Percentiles rank a stretch among this genome's conserved stretches.
Conservation (phyloP, 2,329 filamentous ascomycete genomes). For the Raffaelea deltoideospora region DNA sequence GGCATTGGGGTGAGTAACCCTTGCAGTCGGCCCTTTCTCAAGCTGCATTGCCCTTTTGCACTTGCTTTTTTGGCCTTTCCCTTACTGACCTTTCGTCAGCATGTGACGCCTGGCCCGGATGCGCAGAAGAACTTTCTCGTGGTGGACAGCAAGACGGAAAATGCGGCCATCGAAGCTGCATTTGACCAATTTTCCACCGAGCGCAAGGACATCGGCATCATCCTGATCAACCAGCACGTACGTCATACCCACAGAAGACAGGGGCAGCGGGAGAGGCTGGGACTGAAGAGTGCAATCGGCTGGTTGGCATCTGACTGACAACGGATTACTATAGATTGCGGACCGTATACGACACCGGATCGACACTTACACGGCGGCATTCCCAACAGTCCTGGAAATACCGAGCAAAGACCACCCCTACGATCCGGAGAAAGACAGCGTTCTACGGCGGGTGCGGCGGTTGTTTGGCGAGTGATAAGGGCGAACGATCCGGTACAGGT, state of each 20-base stretch:
- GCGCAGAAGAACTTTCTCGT: slow-evolving; percentile 96
- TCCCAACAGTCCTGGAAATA: slow-evolving; percentile 92
- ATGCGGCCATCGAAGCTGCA: slow-evolving; percentile 68
- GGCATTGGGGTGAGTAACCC: slow-evolving; percentile 63
- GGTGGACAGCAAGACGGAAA: slow-evolving; percentile 88
- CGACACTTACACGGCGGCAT: slow-evolving; percentile 84
- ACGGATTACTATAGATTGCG: slow-evolving; percentile 68
- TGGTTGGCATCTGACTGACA: not conserved
- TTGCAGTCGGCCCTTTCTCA: not conserved
- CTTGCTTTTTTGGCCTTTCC: not conserved
- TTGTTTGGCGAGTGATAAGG: slow-evolving; percentile 50
- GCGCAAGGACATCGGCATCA: slow-evolving; percentile 90
- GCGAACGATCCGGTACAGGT: too few species aligned
- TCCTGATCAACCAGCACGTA: slow-evolving; percentile 97
- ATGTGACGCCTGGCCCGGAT: slow-evolving; percentile 78
- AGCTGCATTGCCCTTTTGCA: not conserved
- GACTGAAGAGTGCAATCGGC: too few species aligned
- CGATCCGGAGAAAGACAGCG: slow-evolving; percentile 97
- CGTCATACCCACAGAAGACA: too few species aligned
- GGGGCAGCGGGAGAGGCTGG: too few species aligned
- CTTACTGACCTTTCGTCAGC: slow-evolving; percentile 34
- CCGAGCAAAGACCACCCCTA: slow-evolving; percentile 98
- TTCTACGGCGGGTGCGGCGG: slow-evolving; percentile 67
- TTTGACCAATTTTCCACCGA: slow-evolving; percentile 81
- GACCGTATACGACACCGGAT: slow-evolving; percentile 85